phyloP scores from a whole-genome alignment of 768 basidiomycete species.

The Tylopilus sp. region DNA sequence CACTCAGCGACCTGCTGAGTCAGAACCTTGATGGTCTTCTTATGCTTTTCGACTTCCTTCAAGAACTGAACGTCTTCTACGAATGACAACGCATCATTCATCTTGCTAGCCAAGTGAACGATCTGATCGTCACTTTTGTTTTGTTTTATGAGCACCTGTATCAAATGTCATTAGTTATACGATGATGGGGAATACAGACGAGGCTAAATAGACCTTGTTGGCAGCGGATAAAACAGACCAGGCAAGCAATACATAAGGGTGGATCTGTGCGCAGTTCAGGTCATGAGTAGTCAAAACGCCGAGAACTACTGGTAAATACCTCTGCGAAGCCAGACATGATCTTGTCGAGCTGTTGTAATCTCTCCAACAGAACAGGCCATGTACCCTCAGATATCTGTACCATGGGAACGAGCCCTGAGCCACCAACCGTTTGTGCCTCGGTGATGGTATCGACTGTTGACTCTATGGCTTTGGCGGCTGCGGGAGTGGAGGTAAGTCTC shows the following conservation, averaged over 20 bases:
- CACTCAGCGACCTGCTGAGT: not conserved
- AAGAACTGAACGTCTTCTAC: not conserved
- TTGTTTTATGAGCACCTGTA: not conserved
- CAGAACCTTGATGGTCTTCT: not conserved
- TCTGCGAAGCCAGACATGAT: not conserved
- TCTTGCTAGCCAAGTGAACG: not conserved
- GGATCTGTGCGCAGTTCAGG: not conserved
- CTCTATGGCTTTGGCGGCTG: not conserved
- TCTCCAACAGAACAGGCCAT: not conserved
- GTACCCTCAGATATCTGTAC: not conserved
- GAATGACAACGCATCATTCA: not conserved
- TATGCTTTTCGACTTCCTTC: not conserved
- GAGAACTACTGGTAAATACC: not conserved
- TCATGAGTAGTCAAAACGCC: not conserved
- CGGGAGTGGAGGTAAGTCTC: not conserved
- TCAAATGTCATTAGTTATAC: too few relatives aligned
- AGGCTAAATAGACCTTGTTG: not conserved
- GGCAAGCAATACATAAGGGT: conserved; percentile 2
- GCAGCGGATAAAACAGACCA: not conserved
- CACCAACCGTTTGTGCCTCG: too few relatives aligned
- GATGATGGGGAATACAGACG: too few relatives aligned
- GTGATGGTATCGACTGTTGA: not conserved
- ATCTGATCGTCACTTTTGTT: not conserved
- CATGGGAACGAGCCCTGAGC: not conserved
- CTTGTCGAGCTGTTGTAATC: not conserved